A percentile compares a stretch with the other conserved stretches of the same genome.
Conservation (phyloP, 2,329 filamentous ascomycete species). For the Scleromitrula shiraiana region DNA sequence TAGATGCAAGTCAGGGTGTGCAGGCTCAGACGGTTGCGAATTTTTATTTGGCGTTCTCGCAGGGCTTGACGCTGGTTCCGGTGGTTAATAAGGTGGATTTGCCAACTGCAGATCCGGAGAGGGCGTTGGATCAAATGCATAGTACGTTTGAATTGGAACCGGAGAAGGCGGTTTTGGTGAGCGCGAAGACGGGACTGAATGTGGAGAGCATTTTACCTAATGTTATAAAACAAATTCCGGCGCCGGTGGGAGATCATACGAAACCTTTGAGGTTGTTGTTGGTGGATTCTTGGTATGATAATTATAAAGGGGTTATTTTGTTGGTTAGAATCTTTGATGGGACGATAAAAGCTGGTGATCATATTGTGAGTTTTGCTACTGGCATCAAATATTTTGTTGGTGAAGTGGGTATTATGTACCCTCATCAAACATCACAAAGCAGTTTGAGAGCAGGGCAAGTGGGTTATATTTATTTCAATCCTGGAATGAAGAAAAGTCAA, state of each 20-base stretch:
- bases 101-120: slow-evolving; percentile 75
- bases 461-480: slow-evolving; percentile 95
- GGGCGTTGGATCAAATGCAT: slow-evolving; percentile 79
- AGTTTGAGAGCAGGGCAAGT: slow-evolving; percentile 84
- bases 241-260: slow-evolving; percentile 62
- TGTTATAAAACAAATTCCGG: slow-evolving; percentile 78
- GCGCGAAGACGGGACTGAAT: slow-evolving; percentile 89
- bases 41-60: slow-evolving; percentile 93
- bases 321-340: slow-evolving; percentile 90
- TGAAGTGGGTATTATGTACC: slow-evolving; percentile 95
- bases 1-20: slow-evolving; percentile 93
- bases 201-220: slow-evolving; percentile 75
- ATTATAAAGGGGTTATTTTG: slow-evolving; percentile 86
- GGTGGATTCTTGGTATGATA: slow-evolving; percentile 98
- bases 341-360: slow-evolving; percentile 71
- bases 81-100: slow-evolving; percentile 97
- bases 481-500: slow-evolving; percentile 93
- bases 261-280: slow-evolving; percentile 77
- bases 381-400: slow-evolving; percentile 86
- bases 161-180: slow-evolving; percentile 67
- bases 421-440: slow-evolving; percentile 72
- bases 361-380: slow-evolving; percentile 81
- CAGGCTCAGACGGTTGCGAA: slow-evolving; percentile 98
- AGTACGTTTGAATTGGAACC: slow-evolving; percentile 82
- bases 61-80: slow-evolving; percentile 77